Conservation (phyloP, 2,329 filamentous ascomycete species). For the Xylaria sp. region DNA sequence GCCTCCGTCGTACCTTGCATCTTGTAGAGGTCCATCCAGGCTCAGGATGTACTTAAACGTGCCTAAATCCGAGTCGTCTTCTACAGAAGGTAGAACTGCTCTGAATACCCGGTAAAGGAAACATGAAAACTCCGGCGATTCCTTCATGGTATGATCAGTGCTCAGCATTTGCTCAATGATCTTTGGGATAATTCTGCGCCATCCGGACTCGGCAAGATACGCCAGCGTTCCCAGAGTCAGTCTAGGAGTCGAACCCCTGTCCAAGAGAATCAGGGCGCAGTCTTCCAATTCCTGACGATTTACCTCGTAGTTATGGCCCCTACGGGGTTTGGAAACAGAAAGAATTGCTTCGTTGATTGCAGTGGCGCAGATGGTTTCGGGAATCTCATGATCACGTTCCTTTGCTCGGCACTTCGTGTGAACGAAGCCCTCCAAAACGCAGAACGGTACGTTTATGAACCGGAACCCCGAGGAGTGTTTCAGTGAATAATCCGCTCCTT, state of each 20-base stretch:
- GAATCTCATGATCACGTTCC: too few relatives aligned
- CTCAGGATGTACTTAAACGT: conserved; percentile 1
- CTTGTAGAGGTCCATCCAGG: neutral
- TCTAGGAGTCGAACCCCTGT: neutral
- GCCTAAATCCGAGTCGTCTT: neutral
- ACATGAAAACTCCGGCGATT: too few relatives aligned
- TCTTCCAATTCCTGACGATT: neutral
- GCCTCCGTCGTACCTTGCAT: too few relatives aligned
- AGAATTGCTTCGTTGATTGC: neutral
- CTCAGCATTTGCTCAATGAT: neutral
- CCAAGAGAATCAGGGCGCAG: conserved; percentile 4
- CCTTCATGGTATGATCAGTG: too few relatives aligned
- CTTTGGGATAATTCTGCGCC: neutral
- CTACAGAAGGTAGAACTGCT: too few relatives aligned
- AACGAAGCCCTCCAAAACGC: neutral
- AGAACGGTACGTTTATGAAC: too few relatives aligned
- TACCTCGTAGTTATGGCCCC: too few relatives aligned
- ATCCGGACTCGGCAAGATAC: neutral
- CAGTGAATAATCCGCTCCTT: neutral
- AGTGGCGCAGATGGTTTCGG: neutral
- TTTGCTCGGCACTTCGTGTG: neutral
- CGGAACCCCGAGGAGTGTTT: too few relatives aligned
- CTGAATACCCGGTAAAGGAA: too few relatives aligned
- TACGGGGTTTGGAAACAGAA: too few relatives aligned
- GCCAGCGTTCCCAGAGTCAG: too few relatives aligned